Conservation (phyloP, 1,284 basidiomycete species). For the Cutaneotrichosporon dermatis region DNA sequence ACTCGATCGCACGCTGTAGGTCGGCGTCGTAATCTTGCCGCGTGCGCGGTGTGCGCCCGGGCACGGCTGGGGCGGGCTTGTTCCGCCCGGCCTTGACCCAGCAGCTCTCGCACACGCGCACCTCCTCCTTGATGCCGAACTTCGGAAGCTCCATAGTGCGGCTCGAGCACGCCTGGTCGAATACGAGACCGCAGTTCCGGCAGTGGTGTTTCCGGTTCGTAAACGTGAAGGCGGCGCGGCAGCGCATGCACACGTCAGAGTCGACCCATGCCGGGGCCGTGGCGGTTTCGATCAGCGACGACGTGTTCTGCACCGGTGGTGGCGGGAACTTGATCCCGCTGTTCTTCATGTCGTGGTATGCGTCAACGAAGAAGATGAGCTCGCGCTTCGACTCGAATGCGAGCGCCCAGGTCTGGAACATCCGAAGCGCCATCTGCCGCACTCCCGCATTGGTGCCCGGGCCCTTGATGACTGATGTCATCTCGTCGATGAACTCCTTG, state of each 20-base stretch:
- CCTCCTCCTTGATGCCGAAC: slow-evolving; percentile 88
- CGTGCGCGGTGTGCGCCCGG: slow-evolving; percentile 36
- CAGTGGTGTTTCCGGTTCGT: slow-evolving; percentile 99
- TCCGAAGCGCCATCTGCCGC: slow-evolving; percentile 69
- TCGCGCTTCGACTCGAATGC: slow-evolving; percentile 77
- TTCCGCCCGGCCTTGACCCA: slow-evolving; percentile 60
- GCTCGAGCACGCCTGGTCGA: slow-evolving; percentile 89
- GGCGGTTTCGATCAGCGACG: slow-evolving; percentile 43
- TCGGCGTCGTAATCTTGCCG: slow-evolving; percentile 70
- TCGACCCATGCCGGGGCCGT: slow-evolving; percentile 90
- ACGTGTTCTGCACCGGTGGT: slow-evolving; percentile 34
- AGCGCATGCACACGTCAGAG: slow-evolving; percentile 89
- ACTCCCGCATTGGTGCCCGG: slow-evolving; percentile 70
- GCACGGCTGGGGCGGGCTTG: slow-evolving; percentile 35
- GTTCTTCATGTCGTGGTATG: slow-evolving; percentile 69
- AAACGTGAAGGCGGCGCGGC: slow-evolving; percentile 85
- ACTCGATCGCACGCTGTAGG: slow-evolving; percentile 85
- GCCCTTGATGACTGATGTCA: slow-evolving; percentile 39
- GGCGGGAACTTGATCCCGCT: slow-evolving; percentile 59
- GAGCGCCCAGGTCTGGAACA: slow-evolving; percentile 88
- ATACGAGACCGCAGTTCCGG: slow-evolving; percentile 94
- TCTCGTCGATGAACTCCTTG: slow-evolving; percentile 86
- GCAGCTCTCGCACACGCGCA: slow-evolving; percentile 92
- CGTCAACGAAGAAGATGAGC: slow-evolving; percentile 70
- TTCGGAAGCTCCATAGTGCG: slow-evolving; percentile 81